Evolutionary conservation across 2,329 filamentous ascomycete genomes (phyloP).

Genomic region (Fusarium stilboides): DNA sequence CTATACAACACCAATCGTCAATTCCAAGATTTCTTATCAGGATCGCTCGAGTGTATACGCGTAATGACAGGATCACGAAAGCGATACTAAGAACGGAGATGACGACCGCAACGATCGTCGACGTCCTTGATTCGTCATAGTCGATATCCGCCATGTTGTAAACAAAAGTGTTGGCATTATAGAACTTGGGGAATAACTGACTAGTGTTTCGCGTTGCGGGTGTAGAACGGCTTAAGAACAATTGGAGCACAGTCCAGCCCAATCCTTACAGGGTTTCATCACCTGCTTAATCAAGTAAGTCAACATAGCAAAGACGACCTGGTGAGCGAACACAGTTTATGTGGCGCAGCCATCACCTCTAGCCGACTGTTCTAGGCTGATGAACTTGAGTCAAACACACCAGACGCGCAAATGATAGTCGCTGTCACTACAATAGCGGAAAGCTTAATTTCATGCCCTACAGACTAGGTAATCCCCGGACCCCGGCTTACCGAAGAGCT

Average conservation of each 20-base stretch:
- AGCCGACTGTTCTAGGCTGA: not conserved
- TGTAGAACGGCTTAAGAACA: not conserved
- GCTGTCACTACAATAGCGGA: not conserved
- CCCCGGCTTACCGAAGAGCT: not conserved
- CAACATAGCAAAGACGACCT: not conserved
- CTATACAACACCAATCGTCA: not conserved
- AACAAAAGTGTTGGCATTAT: not conserved
- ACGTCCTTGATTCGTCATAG: not conserved
- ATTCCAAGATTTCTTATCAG: not conserved
- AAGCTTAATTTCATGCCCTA: not conserved
- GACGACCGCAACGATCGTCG: not conserved
- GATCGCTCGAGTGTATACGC: constrained; percentile 1
- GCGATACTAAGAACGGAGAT: not conserved
- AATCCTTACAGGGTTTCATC: not conserved
- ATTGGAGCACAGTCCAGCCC: not conserved
- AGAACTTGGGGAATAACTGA: not conserved
- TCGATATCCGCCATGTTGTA: not conserved
- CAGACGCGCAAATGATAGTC: not conserved
- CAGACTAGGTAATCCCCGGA: not conserved
- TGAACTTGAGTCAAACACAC: not conserved
- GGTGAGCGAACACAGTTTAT: not conserved
- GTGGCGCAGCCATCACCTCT: not conserved
- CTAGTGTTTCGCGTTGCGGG: not conserved
- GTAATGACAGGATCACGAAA: not conserved
- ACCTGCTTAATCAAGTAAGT: not conserved